These are phyloP conservation scores for Phytopythium vexans DNA, from an alignment of 352 stramenopile genomes.

Conservation along the genomic window DNA sequence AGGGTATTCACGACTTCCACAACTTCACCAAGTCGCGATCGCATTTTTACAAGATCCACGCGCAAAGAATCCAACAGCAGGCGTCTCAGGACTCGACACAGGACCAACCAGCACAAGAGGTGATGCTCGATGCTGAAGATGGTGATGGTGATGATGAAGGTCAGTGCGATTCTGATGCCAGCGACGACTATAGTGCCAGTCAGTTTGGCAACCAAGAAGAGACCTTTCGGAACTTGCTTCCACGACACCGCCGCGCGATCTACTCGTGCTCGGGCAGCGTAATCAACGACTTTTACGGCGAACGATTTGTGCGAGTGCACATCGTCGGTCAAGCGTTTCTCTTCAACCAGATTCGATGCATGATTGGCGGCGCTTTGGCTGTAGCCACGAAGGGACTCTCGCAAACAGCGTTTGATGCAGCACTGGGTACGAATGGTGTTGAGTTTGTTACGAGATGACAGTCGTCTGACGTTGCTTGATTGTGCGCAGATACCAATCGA, in stretches of 20 bases:
- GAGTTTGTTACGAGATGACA: slow-evolving; percentile 1
- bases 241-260: slow-evolving; percentile 69
- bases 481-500: slow-evolving; percentile 52
- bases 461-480: neutral
- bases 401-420: slow-evolving; percentile 57
- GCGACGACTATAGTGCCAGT: slow-evolving; percentile 19
- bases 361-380: slow-evolving; percentile 84
- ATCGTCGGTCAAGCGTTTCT: slow-evolving; percentile 84
- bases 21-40: slow-evolving; percentile 87
- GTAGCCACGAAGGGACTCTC: slow-evolving; percentile 78
- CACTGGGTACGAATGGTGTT: slow-evolving; percentile 42
- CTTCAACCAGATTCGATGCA: slow-evolving; percentile 90
- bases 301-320: slow-evolving; percentile 69
- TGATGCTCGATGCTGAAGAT: slow-evolving; percentile 7
- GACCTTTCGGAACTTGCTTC: slow-evolving; percentile 48
- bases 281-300: slow-evolving; percentile 52
- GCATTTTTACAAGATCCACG: slow-evolving; percentile 75
- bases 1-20: slow-evolving; percentile 90
- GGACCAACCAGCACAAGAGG: slow-evolving; percentile 8
- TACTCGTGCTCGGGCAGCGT: slow-evolving; percentile 73
- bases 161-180: slow-evolving; percentile 7
- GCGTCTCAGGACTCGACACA: slow-evolving; percentile 9
- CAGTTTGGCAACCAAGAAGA: slow-evolving; percentile 42
- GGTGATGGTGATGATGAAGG: slow-evolving; percentile 12
- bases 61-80: slow-evolving; percentile 26